Evolutionary conservation across 2,329 filamentous ascomycete genomes (phyloP), one percentile per base, ranked within the genome.

Genomic region (Aspergillus nomiae): DNA sequence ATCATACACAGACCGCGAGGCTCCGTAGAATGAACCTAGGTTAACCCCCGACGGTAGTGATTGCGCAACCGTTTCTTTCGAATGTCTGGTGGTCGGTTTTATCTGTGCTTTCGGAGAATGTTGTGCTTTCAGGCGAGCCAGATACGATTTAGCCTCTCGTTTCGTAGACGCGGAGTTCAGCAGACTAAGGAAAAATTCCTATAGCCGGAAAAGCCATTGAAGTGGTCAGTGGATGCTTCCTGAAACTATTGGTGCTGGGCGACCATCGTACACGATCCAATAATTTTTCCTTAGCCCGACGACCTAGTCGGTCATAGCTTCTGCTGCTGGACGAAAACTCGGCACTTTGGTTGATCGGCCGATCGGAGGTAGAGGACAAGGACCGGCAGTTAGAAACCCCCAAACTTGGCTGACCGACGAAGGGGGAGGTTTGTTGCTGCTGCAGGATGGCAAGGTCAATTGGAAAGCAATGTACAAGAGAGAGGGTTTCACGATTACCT

Each of bases 101-200:
- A 70, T 68, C 72, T 67, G 70, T 66, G 70, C 24, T 71, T 78
- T 63, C 70, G 71, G 56, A 67, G 76, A 67, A 72, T 76, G 69
- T 10, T 80, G 65, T n/a, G 68, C 79, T 56, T 87, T 89, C 76
- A 97, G 96, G 65, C 92, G 94, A 70, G 95, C 90, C 19, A 99
- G 85, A 74, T 97, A 99, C 43, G 92, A 89, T 77, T 91, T 94
- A 55, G 94, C 93, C 80, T 99, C 95, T 71, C 95, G 89, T 78
- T 94, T 96, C 0, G 94, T 97, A 7, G 94, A 91, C 12, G 93
- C 92, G 21, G 94, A 92, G 72, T 92, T 92, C 36, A 99, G 83
- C 4, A 98, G 87, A 19, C 92, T 94, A 36, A 96, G 85, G 70
- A 96, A 89, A 71, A 97, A 90, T 73, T 97, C 92, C 90, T 93